Base-by-base conservation (phyloP, 306 rosid species). In the Cicer bijugum region DNA sequence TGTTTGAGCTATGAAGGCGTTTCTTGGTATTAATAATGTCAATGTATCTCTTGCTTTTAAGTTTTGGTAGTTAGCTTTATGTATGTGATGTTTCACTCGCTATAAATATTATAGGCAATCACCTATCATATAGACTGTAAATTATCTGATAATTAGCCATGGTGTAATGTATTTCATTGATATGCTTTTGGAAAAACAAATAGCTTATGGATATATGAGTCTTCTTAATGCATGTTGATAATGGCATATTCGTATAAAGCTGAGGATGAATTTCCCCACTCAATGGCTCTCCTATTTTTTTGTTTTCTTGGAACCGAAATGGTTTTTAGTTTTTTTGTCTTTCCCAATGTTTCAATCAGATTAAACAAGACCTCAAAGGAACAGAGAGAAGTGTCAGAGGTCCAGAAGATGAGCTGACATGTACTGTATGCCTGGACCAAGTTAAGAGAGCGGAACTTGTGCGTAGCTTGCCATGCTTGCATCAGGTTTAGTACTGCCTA, bases 401-500 rank as follows among this genome's bases (percentile, higher is more conserved):
- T 59, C 11, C 69, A 59, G 84, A 79, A 58, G 82, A 79, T 44
- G 86, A 71, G 76, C 65, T 83, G 28, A 83, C 79, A 5, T 83
- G 86, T 75, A 75, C 79, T 44, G 75, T 79, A 42, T 83, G 84
- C 61, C 64, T 89, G 86, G 93, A 89, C 83, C 85, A 84, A 74
- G 93, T 86, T 8, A 76, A 69, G 57, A 39, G 62, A 40, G 90
- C 87, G 59, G 90, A 84, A 76, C 84, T 86, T 48, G 71, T 89
- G 52, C 86, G 90, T 73, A 86, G 86, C 81, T 74, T 89, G 82
- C 90, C 90, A 44, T 89, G 89, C 78, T 71, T 83, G 82, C 93
- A 88, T 83, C 93, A 88, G 89, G 90, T 88, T 84, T 16, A 23
- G n/a, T 55, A 50, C 46, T 62, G 38, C 55, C 40, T 58, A 64